Evolutionary conservation across 768 basidiomycete species (phyloP), one percentile per base, ranked within the genome.

Genomic region (Pisolithus marmoratus): DNA sequence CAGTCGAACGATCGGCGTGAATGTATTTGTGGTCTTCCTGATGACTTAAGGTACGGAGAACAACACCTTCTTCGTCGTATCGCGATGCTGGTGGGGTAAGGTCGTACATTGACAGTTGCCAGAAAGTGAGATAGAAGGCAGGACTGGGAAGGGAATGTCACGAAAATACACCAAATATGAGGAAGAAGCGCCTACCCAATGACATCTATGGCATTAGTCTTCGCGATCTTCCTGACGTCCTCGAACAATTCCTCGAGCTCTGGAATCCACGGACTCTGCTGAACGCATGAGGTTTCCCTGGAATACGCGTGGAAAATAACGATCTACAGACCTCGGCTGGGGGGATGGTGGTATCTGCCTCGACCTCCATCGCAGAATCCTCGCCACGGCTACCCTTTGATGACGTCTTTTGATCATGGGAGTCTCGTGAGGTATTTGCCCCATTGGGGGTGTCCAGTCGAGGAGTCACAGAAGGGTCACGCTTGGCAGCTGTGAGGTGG

Each of bases 21-120:
- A 68, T 76, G 58, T 78, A 81, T 55, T 80, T 79, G 26, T 74
- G 66, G 51, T 89, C 87, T 64, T 89, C 87, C 60, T 85, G 78
- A 3, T 79, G 80, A 60, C 83, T 86, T 26, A 87, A 70, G 4
- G 76, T 69, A 36, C 80, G 76, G 27, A 90, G 66, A 15, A 75
- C 72, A 23, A 79, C 74, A 27, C 81, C 79, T 61, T 93, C 88
- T 61, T 89, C 85, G 42, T 90, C 84, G 55, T 98, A 99, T 53
- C 81, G 81, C 6, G 80, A 63, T 17, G 77, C 74, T 0, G 94
- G 93, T 12, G 90, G 87, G 1, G 81, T 72, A 31, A 98, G 76
- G 67, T 99, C 96, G 61, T 93, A 90, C 31, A 88, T 87, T 1
- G 91, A 87, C 48, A 98, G 70, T 66, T 97, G 94, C 96, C 96